Evolutionary conservation across 495 filamentous ascomycete genomes (phyloP).

Genomic region (Talaromyces wortmannii): DNA sequence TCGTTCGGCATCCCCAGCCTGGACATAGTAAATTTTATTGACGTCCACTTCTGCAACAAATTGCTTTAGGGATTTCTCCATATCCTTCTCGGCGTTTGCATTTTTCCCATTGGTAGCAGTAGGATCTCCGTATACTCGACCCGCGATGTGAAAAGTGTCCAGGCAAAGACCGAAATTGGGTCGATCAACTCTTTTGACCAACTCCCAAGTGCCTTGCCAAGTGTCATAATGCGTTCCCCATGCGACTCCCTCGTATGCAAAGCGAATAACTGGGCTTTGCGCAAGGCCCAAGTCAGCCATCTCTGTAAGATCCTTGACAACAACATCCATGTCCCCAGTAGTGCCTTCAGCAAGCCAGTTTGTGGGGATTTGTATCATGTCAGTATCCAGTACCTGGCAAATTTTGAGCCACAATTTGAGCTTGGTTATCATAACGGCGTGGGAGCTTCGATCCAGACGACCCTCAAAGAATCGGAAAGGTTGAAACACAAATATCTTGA

Average conservation of each 20-base stretch:
- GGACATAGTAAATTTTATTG: slow-evolving; percentile 69
- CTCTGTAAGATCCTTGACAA: slow-evolving; percentile 57
- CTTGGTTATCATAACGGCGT: slow-evolving; percentile 47
- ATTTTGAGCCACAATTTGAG: slow-evolving; percentile 64
- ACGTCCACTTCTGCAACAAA: slow-evolving; percentile 52
- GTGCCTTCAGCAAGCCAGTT: slow-evolving; percentile 56
- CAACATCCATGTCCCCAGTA: slow-evolving; percentile 47
- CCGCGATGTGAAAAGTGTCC: slow-evolving; percentile 77
- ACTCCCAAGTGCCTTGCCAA: slow-evolving; percentile 67
- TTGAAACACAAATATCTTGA: slow-evolving; percentile 66
- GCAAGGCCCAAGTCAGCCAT: slow-evolving; percentile 56
- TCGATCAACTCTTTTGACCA: slow-evolving; percentile 56
- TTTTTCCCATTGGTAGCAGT: slow-evolving; percentile 38
- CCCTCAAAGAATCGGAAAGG: slow-evolving; percentile 79
- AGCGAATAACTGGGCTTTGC: slow-evolving; percentile 35
- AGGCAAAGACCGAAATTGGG: slow-evolving; percentile 76
- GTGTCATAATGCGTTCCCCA: slow-evolving; percentile 67
- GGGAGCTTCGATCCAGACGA: slow-evolving; percentile 54
- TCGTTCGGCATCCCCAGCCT: slow-evolving; percentile 70
- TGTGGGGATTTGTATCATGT: slow-evolving; percentile 63
- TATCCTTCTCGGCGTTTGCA: slow-evolving; percentile 50
- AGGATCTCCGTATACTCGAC: slow-evolving; percentile 66
- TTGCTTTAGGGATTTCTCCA: slow-evolving; percentile 48
- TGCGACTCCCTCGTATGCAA: slow-evolving; percentile 69
- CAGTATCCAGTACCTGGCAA: slow-evolving; percentile 55